Percentiles rank a stretch among this genome's conserved stretches.
Conservation (phyloP, 208 protist species). For the Acanthamoeba rhysodes region DNA sequence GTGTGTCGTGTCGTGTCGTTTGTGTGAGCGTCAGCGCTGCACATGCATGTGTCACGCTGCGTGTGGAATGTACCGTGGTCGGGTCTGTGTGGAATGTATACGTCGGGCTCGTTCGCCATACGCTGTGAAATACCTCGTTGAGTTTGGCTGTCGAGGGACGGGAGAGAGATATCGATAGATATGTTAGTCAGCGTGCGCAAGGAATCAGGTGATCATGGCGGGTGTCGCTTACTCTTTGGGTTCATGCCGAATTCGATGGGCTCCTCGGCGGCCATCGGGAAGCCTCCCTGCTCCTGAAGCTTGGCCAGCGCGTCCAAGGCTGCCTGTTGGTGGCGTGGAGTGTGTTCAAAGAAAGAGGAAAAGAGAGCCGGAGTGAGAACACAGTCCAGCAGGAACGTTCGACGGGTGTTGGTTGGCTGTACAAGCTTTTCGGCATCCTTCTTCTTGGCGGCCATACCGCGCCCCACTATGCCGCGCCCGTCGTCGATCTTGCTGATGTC, state of each 20-base stretch:
- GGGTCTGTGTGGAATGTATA: not conserved
- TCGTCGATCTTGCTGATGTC: slow-evolving; percentile 26
- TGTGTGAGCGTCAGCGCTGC: not conserved
- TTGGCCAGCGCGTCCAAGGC: not conserved
- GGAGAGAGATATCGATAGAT: too few species aligned
- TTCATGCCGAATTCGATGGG: not conserved
- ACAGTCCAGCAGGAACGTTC: not conserved
- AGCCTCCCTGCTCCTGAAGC: not conserved
- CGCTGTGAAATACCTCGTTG: not conserved
- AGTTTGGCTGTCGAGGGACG: not conserved
- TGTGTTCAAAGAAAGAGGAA: not conserved
- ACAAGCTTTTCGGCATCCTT: slow-evolving; percentile 56
- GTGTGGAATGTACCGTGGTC: not conserved
- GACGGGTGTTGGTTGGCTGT: not conserved
- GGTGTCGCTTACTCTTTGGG: not conserved
- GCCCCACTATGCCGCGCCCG: not conserved
- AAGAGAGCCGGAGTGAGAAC: not conserved
- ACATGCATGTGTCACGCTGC: not conserved
- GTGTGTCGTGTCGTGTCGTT: not conserved
- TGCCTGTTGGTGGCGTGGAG: not conserved
- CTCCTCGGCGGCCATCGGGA: not conserved
- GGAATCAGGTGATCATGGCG: not conserved
- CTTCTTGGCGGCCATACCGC: not conserved
- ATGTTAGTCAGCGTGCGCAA: not conserved
- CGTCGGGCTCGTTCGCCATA: not conserved